Conservation (phyloP, 768 basidiomycete species). For the Pholiota conissans region DNA sequence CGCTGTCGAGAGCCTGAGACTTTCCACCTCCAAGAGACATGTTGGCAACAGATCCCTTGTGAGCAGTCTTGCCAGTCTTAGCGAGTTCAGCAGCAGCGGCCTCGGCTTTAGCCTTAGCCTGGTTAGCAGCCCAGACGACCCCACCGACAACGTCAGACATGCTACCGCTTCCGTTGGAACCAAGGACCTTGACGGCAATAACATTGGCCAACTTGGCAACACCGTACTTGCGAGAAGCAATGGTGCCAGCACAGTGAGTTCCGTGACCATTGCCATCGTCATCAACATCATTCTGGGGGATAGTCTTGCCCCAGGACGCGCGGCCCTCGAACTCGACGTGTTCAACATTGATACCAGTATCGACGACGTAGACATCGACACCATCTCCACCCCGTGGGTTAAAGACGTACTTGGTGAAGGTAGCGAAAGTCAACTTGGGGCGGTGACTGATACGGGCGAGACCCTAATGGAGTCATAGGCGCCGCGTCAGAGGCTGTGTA, state of each 20-base stretch:
- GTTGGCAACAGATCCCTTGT: slow-evolving; percentile 96
- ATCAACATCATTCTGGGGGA: slow-evolving; percentile 82
- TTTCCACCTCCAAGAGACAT: slow-evolving; percentile 98
- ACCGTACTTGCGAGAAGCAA: slow-evolving; percentile 91
- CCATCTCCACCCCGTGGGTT: slow-evolving; percentile 78
- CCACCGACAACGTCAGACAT: slow-evolving; percentile 95
- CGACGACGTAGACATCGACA: slow-evolving; percentile 88
- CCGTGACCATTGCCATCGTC: slow-evolving; percentile 96
- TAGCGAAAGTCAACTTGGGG: slow-evolving; percentile 66
- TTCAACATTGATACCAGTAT: slow-evolving; percentile 85
- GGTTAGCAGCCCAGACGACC: slow-evolving; percentile 73
- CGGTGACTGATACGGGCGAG: slow-evolving; percentile 95
- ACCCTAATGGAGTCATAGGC: slow-evolving; percentile 55
- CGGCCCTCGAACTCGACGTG: slow-evolving; percentile 91
- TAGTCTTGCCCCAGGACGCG: slow-evolving; percentile 90
- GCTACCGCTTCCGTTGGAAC: slow-evolving; percentile 90
- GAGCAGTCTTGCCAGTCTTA: slow-evolving; percentile 73
- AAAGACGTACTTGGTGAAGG: slow-evolving; percentile 83
- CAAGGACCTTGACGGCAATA: slow-evolving; percentile 90
- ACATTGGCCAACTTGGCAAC: slow-evolving; percentile 93
- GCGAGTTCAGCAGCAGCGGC: slow-evolving; percentile 65
- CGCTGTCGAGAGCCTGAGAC: slow-evolving; percentile 77
- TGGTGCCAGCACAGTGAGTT: slow-evolving; percentile 93
- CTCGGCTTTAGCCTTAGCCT: slow-evolving; percentile 53
- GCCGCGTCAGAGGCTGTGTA: slow-evolving; percentile 12